Conservation (phyloP, 108 stramenopile species). For the Asterionellopsis glacialis region DNA sequence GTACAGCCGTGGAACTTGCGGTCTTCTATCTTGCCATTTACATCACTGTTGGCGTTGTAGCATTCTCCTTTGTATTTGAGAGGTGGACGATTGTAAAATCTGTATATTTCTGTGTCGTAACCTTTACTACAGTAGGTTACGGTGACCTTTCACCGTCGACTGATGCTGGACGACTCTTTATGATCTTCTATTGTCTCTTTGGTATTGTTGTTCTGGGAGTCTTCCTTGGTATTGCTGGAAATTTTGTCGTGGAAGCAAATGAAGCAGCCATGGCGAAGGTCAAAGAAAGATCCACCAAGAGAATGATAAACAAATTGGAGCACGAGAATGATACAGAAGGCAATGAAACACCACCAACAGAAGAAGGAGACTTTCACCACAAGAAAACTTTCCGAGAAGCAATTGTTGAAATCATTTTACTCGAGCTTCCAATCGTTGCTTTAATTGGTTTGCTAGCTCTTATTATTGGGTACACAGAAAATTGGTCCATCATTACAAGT, state of each 20-base stretch:
- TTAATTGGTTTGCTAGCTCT: slow-evolving; percentile 9
- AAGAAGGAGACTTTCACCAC: not conserved
- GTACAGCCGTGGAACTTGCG: not conserved
- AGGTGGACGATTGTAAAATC: slow-evolving; percentile 56
- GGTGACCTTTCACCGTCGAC: slow-evolving; percentile 54
- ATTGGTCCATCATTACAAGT: slow-evolving; percentile 15
- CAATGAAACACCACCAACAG: slow-evolving; percentile 1
- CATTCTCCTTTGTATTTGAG: slow-evolving; percentile 45
- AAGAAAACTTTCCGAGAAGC: not conserved
- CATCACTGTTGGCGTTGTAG: slow-evolving; percentile 19
- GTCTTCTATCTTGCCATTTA: slow-evolving; percentile 14
- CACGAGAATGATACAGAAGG: not conserved
- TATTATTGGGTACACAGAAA: slow-evolving; percentile 13
- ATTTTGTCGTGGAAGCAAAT: slow-evolving; percentile 24
- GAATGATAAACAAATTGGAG: not conserved
- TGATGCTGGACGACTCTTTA: slow-evolving; percentile 25
- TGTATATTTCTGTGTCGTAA: slow-evolving; percentile 59
- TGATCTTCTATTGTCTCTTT: slow-evolving; percentile 36
- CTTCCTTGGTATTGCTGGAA: slow-evolving; percentile 42
- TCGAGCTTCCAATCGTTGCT: slow-evolving; percentile 13
- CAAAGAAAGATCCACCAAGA: not conserved
- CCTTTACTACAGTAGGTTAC: slow-evolving; percentile 66
- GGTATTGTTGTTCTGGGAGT: slow-evolving; percentile 49
- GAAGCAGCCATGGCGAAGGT: slow-evolving; percentile 4
- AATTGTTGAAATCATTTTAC: slow-evolving; percentile 15